Evolutionary conservation across 495 filamentous ascomycete species (phyloP), one percentile per base, ranked within the genome.

Genomic region (Glonium stellatum): DNA sequence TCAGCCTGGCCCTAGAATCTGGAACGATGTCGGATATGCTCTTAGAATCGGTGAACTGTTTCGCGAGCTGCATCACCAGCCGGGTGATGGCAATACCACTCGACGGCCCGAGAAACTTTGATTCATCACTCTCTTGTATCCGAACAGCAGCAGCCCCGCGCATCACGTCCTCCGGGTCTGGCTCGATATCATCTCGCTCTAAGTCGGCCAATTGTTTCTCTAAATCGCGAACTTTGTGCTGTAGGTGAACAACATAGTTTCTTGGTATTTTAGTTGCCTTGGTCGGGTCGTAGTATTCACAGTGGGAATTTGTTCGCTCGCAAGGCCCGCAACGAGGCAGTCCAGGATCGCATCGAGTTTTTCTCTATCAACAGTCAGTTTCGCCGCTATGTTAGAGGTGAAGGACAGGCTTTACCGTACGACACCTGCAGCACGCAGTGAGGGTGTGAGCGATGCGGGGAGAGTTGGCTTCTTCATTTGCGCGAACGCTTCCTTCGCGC

Each of bases 1-100:
- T 83, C 59, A 79, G 76, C 63, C 78, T 76, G 42, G 80, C 81
- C 27, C 76, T 77, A 39, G 87, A 77, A 59, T 87, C 85, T 5
- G 89, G 85, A n/a, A 93, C 83, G 27, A 97, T 82, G 67, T 95
- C 89, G 55, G 87, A 85, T 73, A 96, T 95, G 59, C 83, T 87
- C 70, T 87, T 88, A 2, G 87, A 83, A 59, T 89, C 85, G 34
- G 87, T 91, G 61, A 88, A 90, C 59, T 87, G 85, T 68, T 92
- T 97, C 48, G 92, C 92, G 67, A 95, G 83, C 69, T 96, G 90
- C 84, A 97, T 95, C 27, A 97, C 87, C 66, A 97, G 75, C 36
- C 92, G 83, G 18, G 91, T 92, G 75, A 97, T 92, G 61, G 89
- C 89, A 69, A 95, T 92, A 60, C 92, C 92, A 70, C 92, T 97